Evolutionary conservation across 441 rosid genomes (phyloP).

Genomic region (Mallotus repandus): DNA sequence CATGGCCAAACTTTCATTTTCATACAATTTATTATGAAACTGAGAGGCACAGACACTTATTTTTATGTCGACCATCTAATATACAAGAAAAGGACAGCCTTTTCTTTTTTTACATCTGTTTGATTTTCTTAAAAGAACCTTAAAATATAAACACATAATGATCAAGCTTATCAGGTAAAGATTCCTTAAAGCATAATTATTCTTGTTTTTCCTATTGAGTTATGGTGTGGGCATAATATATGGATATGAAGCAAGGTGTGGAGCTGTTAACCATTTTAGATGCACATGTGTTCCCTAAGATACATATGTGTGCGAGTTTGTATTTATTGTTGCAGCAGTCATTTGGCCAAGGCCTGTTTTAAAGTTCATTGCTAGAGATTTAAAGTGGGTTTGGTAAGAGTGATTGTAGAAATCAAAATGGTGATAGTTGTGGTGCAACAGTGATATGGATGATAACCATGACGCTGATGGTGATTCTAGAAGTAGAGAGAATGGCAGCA

Average conservation of each 20-base stretch:
- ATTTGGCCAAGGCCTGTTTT: background rate
- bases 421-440: background rate
- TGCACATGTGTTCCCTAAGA: background rate
- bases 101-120: background rate
- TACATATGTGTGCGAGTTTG: too few relatives aligned
- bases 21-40: background rate
- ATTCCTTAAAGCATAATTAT: background rate
- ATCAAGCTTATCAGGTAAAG: background rate
- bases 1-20: too few relatives aligned
- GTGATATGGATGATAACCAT: background rate
- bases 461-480: background rate
- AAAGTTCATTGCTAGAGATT: background rate
- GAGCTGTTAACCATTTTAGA: too few relatives aligned
- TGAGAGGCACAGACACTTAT: too few relatives aligned
- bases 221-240: too few relatives aligned
- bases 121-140: background rate
- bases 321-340: too few relatives aligned
- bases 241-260: too few relatives aligned
- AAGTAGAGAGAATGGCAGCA: background rate
- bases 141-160: background rate
- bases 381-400: background rate
- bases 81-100: too few relatives aligned
- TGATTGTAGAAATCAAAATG: too few relatives aligned
- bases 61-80: too few relatives aligned
- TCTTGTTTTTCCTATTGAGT: background rate